phyloP scores from a whole-genome alignment of 192 early-diverging fungal species.

The Cladochytrium replicatum region DNA sequence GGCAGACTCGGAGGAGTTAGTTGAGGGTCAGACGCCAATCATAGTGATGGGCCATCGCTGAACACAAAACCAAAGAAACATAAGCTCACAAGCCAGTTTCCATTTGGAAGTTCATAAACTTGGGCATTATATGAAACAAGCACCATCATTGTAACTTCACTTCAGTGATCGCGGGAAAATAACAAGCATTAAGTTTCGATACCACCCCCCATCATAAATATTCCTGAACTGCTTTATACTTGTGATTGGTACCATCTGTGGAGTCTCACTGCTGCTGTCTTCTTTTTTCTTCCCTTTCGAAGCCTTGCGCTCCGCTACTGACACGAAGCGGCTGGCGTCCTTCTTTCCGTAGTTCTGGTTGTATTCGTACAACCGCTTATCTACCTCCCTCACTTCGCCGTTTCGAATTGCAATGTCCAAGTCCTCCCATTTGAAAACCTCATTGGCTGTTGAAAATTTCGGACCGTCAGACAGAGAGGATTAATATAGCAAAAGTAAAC shows the following conservation, averaged over 20 bases:
- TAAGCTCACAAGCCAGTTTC: no score
- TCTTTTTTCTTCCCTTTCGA: constrained; percentile 4
- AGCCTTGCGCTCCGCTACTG: constrained; percentile 1
- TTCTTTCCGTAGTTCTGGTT: constrained; percentile 18
- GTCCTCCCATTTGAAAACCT: constrained; percentile 43
- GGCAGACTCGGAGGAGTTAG: no score
- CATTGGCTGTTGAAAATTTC: constrained; percentile 37
- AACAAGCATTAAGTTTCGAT: constrained; percentile 22
- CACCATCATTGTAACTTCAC: no score
- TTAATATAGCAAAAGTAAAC: constrained; percentile 1
- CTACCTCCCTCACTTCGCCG: constrained; percentile 15
- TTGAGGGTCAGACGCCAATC: no score
- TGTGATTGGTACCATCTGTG: constrained; percentile 19
- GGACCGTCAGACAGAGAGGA: no score
- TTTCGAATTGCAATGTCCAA: constrained; percentile 21
- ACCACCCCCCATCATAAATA: constrained; percentile 26
- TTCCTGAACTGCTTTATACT: constrained; percentile 17
- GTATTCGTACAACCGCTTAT: constrained; percentile 14
- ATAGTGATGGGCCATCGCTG: no score
- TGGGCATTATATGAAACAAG: no score
- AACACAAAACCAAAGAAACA: no score
- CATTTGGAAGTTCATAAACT: no score
- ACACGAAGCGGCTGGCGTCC: no score
- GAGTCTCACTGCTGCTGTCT: no score
- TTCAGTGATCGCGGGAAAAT: constrained; percentile 26